A percentile compares a stretch with the other conserved stretches of the same genome.
These are phyloP conservation scores for Arthroderma sp. DNA, from an alignment of 2,329 filamentous ascomycete genomes.

Conservation along the genomic window DNA sequence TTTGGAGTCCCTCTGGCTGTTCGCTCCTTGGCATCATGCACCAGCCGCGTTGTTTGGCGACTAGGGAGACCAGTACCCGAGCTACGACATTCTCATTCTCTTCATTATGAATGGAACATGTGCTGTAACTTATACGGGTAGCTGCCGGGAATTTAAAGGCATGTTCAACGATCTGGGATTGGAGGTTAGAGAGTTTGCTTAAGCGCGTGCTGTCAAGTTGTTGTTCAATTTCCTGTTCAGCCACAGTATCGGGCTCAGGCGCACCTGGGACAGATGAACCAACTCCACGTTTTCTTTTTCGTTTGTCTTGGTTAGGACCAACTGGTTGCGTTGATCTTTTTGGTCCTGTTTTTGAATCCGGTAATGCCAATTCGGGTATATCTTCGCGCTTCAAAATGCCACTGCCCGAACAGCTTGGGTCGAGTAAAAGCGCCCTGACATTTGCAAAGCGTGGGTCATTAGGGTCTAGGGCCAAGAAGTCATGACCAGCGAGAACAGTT, in stretches of 20 bases:
- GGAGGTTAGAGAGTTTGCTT: slow-evolving; percentile 63
- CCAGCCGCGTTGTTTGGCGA: slow-evolving; percentile 61
- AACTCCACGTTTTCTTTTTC: slow-evolving; percentile 32
- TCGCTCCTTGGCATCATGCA: slow-evolving; percentile 55
- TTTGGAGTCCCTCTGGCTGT: slow-evolving; percentile 62
- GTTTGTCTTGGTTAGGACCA: slow-evolving; percentile 21
- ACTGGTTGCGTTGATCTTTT: slow-evolving; percentile 17
- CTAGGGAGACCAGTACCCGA: slow-evolving; percentile 52
- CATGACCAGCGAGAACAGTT: slow-evolving; percentile 56
- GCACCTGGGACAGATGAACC: background rate
- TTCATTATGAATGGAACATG: slow-evolving; percentile 73
- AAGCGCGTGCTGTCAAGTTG: slow-evolving; percentile 51
- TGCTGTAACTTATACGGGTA: slow-evolving; percentile 73
- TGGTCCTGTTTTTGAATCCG: slow-evolving; percentile 14
- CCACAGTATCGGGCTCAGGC: slow-evolving; percentile 11
- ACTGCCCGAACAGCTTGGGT: slow-evolving; percentile 91
- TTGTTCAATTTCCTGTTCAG: slow-evolving; percentile 25
- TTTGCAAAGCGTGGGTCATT: slow-evolving; percentile 44
- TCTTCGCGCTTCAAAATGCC: slow-evolving; percentile 86
- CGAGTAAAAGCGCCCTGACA: slow-evolving; percentile 74
- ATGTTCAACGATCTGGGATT: slow-evolving; percentile 68
- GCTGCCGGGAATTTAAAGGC: slow-evolving; percentile 71
- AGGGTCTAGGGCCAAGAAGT: slow-evolving; percentile 70
- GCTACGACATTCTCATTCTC: slow-evolving; percentile 84
- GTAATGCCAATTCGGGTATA: slow-evolving; percentile 54